Evolutionary conservation across 306 rosid species (phyloP), one percentile per base, ranked within the genome.

Genomic region (Arachis stenosperma): DNA sequence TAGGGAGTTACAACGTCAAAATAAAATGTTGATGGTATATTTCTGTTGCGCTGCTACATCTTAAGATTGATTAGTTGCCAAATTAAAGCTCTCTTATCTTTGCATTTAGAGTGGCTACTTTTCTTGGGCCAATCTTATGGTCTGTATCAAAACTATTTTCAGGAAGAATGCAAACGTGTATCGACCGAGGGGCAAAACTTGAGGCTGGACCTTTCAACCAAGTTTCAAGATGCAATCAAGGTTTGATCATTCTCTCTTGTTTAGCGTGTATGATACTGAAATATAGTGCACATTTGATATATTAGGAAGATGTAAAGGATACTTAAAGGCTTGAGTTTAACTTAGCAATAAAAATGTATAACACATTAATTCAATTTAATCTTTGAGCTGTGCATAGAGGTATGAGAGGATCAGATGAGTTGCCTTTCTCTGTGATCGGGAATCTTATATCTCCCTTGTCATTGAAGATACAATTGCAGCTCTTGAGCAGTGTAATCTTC

Each of bases 201-300:
- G 86, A 91, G 98, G 84, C 73, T 90, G 77, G 98, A 91, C 71
- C 80, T 94, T 61, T 94, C 97, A 73, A 80, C 87, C 65, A 94
- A 67, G 85, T 94, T 94, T 80, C 98, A 94, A 84, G 97, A 91
- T 84, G 98, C 98, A 48, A 94, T 94, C 78, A 89, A 89, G 98
- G 98, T 91, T 57, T 48, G 84, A 22, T 22, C 27, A 22, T 22
- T 22, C 27, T 22, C 27, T 22, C 27, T 22, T 22, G 27, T 22
- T 22, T 22, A 22, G 27, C 27, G 27, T 22, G 27, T 22, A 22
- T 22, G 27, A 22, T 22, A 22, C 27, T 22, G 27, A 22, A 22
- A 22, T 22, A 22, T 22, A 22, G 27, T 22, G 27, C 27, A 22
- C 27, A 22, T 91, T 57, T 48, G 84, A 55, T 42, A 46, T 30